Base-by-base conservation (phyloP, 1,284 basidiomycete genomes). In the Cryptococcus amylolentus region DNA sequence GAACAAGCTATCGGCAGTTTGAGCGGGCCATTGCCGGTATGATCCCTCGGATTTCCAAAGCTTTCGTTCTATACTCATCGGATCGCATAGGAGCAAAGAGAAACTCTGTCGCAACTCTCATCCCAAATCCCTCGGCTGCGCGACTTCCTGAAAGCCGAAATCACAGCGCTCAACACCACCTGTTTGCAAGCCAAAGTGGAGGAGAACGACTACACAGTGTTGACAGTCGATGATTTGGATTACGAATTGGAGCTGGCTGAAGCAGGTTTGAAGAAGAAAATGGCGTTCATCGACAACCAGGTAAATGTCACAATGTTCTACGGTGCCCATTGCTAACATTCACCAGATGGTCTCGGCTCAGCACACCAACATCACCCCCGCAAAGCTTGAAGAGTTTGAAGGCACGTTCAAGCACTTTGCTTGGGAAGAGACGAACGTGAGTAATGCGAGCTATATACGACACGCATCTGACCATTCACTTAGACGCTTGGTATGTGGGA, bases 361-460 rank as follows among this genome's bases (percentile, higher is more conserved):
- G 44, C 70, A 77, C 53, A 73, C 69, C 35, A 77, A 77, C 57
- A 59, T 98, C 61, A 96, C 94, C 0, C 93, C 96, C 0, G 93
- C 92, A 3, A 93, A 97, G 73, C 81, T 98, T 26, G 94, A 98
- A 75, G 94, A 98, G 72, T 98, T 98, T 65, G 94, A 98, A 75
- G 86, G 88, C 69, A 96, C 94, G 1, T 98, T 98, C 84, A 85
- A 95, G 56, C 94, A 97, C 78, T 98, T 98, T 71, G 94, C 97
- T 77, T 87, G 87, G 64, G 92, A 97, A 67, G 88, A 90, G 66
- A 86, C 87, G 48, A 96, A 97, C 60, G 76, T 75, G 55, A 63
- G 70, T 62, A 28, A 20, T 49, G 39, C 20, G 40, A 38, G 35
- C 10, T 26, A 27, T 44, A 6, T 38, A 23, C 13, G 20, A 18